Conservation (phyloP, 108 stramenopile genomes). For the Discostella pseudostelligera region DNA sequence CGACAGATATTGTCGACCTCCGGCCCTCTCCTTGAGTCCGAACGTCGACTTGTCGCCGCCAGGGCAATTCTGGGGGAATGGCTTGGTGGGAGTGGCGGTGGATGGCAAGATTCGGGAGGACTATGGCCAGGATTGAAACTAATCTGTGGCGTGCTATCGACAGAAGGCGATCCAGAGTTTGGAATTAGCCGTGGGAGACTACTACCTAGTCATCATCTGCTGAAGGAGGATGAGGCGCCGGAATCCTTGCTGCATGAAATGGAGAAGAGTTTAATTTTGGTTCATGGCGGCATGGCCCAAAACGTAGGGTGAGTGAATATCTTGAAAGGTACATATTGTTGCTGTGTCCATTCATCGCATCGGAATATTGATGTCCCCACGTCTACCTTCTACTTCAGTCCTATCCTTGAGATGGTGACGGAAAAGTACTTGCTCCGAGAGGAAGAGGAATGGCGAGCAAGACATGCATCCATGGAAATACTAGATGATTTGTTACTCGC, state of each 20-base stretch:
- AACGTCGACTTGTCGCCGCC: constrained; percentile 59
- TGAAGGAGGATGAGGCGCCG: constrained; percentile 54
- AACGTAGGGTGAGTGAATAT: constrained; percentile 48
- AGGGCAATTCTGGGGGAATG: constrained; percentile 70
- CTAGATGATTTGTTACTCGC: constrained; percentile 54
- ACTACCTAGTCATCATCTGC: constrained; percentile 49
- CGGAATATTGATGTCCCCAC: no score
- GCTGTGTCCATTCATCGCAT: neutral
- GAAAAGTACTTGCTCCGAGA: constrained; percentile 62
- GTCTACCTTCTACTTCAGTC: neutral
- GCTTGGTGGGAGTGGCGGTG: constrained; percentile 67
- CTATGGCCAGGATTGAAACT: constrained; percentile 68
- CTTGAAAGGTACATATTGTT: neutral
- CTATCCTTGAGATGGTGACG: constrained; percentile 65
- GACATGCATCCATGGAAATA: constrained; percentile 52
- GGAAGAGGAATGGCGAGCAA: constrained; percentile 53
- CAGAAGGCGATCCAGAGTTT: constrained; percentile 49
- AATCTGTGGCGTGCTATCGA: constrained; percentile 50
- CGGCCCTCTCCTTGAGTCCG: constrained; percentile 47
- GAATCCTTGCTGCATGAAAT: constrained; percentile 32
- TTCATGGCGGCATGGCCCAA: constrained; percentile 65
- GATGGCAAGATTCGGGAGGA: constrained; percentile 62
- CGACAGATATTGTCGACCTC: constrained; percentile 33
- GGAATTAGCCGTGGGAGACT: constrained; percentile 58
- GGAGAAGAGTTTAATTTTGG: constrained; percentile 47